Base-by-base conservation (phyloP, 2,329 filamentous ascomycete genomes). In the Ascochyta fabae region DNA sequence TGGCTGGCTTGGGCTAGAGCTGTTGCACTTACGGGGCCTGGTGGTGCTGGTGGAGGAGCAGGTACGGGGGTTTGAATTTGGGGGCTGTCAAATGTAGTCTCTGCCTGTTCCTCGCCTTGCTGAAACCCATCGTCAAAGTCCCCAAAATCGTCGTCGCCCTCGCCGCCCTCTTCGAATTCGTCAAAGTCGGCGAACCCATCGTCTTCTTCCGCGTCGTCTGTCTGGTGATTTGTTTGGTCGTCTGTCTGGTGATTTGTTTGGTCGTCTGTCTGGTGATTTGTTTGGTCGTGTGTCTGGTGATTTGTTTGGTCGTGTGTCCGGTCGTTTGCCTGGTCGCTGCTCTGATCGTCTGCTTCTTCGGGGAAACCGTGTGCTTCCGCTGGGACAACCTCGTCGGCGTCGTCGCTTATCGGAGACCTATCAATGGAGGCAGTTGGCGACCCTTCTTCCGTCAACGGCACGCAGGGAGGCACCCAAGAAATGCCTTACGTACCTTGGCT, bases 141-240 rank as follows among this genome's bases (percentile, higher is more conserved):
- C 59, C 79, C 80, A 76, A 82, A 82, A 67, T 82, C 80, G 68
- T 80, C 79, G 34, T 61, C 61, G 41, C 71, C 79, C 38, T 76
- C 73, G 49, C 79, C 79, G 60, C 84, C 78, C 63, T 81, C 77
- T 67, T 82, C 80, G 69, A 87, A 85, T 59, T 88, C 83, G 70
- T 87, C 86, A 76, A 91, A 91, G 68, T 90, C 88, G 59, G 62
- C 66, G 72, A 86, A 86, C 63, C 88, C 89, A 75, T 91, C 92
- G 67, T 90, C 88, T 67, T 86, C 79, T 35, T 62, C 76, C 41
- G 75, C 73, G 63, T 74, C 70, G 24, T 71, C 74, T 19, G 19
- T 19, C 2, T 19, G 19, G 63, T 49, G 48, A 23, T 62, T 57
- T 6, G 50, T 47, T 42, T 42, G 49, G 34, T 62, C 49, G 29